Evolutionary conservation across 495 filamentous ascomycete species (phyloP).

Genomic region (Baudoinia panamericana): DNA sequence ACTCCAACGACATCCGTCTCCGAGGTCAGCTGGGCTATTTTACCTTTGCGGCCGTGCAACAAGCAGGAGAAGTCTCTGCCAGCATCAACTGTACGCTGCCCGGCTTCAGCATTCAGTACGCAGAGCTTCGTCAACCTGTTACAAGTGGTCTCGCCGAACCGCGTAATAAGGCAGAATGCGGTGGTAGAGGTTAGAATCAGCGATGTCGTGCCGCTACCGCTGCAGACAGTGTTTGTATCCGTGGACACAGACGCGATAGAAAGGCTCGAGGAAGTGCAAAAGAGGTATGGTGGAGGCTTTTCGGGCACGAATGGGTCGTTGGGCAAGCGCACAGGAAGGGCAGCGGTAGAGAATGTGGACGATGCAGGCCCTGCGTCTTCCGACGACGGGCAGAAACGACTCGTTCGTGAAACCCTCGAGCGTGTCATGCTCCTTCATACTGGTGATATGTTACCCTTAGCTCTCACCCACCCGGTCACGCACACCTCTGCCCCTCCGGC

Average conservation of each 20-base stretch:
- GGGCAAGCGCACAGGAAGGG: constrained; percentile 20
- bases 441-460: constrained; percentile 72
- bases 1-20: constrained; percentile 42
- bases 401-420: constrained; percentile 61
- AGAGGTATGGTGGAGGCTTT: constrained; percentile 50
- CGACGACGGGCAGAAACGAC: constrained; percentile 51
- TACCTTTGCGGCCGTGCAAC: constrained; percentile 49
- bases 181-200: constrained; percentile 66
- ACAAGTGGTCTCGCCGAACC: constrained; percentile 47
- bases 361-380: too few relatives aligned
- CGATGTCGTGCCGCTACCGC: constrained; percentile 62
- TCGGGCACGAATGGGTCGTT: constrained; percentile 30
- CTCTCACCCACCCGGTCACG: constrained; percentile 77
- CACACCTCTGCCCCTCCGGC: constrained; percentile 69
- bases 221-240: constrained; percentile 75
- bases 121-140: constrained; percentile 58
- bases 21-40: constrained; percentile 68
- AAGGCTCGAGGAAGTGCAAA: constrained; percentile 49
- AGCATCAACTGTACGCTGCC: constrained; percentile 68
- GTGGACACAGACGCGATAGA: constrained; percentile 63
- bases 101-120: constrained; percentile 63
- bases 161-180: constrained; percentile 35
- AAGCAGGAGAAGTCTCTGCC: constrained; percentile 38
- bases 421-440: constrained; percentile 63
- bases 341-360: neutral